Evolutionary conservation across 2,329 filamentous ascomycete genomes (phyloP), one percentile per base, ranked within the genome.

Genomic region (Talaromyces sp.): DNA sequence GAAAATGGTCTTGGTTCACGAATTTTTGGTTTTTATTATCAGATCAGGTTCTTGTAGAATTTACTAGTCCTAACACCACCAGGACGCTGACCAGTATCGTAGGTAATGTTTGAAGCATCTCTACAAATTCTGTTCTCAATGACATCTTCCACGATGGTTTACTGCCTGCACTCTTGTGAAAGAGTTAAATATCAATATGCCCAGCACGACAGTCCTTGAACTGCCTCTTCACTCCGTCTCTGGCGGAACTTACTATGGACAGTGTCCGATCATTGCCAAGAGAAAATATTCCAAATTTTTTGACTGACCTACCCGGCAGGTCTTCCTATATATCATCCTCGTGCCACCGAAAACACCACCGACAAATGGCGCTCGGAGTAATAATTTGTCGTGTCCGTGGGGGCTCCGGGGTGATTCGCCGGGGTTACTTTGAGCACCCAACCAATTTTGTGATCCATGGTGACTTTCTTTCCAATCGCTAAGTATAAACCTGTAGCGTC

Each of bases 11-110:
- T 45, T 17, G n/a, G 11, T 11, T 22, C 5, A 39, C 8, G 19
- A 50, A 31, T 19, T 35, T 19, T 35, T n/a, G 37, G 50, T 22
- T n/a, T 7, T 54, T 22, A n/a, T 33, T 8, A 33, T 19, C 9
- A 19, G 19, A 54, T 7, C 50, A 22, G 8, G 27, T 19, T 54
- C 7, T 13, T 3, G 9, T 47, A 8, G 15, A 10, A 50, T 22
- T 61, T 50, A 49, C 58, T 31, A 61, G 19, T 27, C 43, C 58
- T 35, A 61, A 50, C 31, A 61, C n/a, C 31, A 47, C 25, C 17
- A 60, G 31, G 1, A n/a, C 33, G 31, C 43, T n/a, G 19, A 61
- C 10, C 17, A 61, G n/a, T 22, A 49, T 5, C 15, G 25, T 31
- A 9, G 27, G n/a, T 19, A 43, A 19, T 25, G 43, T 11, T 49